These are phyloP conservation scores for Fusarium floridanum DNA, from an alignment of 2,329 filamentous ascomycete species.

Conservation along the genomic window DNA sequence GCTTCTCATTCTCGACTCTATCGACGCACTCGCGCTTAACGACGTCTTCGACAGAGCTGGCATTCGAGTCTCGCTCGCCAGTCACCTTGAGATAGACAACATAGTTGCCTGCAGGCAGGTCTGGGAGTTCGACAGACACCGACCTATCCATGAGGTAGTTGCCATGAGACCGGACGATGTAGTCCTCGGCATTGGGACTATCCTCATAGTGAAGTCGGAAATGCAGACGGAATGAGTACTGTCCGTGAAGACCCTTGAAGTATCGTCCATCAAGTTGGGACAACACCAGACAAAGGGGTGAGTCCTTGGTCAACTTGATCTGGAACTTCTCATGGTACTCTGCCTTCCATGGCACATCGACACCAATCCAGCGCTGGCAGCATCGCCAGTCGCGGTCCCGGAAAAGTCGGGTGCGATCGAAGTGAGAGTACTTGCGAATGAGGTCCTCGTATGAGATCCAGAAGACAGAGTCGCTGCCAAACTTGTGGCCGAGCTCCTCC, in stretches of 20 bases:
- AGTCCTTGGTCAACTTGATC: constrained; percentile 67
- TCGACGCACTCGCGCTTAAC: constrained; percentile 64
- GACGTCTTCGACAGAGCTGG: constrained; percentile 67
- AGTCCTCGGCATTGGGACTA: constrained; percentile 67
- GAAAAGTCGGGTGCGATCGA: constrained; percentile 74
- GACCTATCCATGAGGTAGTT: constrained; percentile 71
- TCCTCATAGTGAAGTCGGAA: constrained; percentile 64
- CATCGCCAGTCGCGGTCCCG: constrained; percentile 68
- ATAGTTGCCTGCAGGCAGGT: constrained; percentile 69
- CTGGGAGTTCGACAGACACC: constrained; percentile 68
- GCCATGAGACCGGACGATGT: constrained; percentile 70
- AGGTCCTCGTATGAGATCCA: constrained; percentile 75
- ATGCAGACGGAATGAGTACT: constrained; percentile 66
- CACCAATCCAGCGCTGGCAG: constrained; percentile 71
- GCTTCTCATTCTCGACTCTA: constrained; percentile 67
- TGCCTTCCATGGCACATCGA: constrained; percentile 72
- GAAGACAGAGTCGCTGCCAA: constrained; percentile 73
- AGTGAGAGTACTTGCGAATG: constrained; percentile 71
- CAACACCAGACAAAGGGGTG: constrained; percentile 70
- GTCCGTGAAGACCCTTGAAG: constrained; percentile 71
- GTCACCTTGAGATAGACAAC: constrained; percentile 68
- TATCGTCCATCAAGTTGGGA: constrained; percentile 74
- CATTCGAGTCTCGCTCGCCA: constrained; percentile 59
- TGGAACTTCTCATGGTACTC: constrained; percentile 73
- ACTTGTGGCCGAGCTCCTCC: constrained; percentile 68